phyloP scores from a whole-genome alignment of 805 yeast species.

The Myxozyma sirexii region DNA sequence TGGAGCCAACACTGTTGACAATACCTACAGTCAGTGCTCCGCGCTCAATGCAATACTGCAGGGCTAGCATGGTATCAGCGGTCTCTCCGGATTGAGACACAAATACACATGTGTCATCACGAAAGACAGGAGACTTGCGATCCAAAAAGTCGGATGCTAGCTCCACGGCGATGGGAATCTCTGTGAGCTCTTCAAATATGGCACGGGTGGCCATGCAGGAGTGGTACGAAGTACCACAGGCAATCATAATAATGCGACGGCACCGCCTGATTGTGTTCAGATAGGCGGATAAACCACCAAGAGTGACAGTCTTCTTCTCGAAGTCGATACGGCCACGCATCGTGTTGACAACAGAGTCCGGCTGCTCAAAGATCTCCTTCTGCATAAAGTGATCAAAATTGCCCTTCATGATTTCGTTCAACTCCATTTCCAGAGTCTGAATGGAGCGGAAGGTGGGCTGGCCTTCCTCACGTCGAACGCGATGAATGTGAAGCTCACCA shows the following conservation, averaged over 20 bases:
- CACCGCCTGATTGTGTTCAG: conserved; percentile 89
- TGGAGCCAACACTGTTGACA: conserved; percentile 96
- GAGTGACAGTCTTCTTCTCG: conserved; percentile 68
- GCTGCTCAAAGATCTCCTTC: conserved; percentile 98
- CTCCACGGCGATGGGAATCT: conserved; percentile 89
- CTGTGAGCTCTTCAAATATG: conserved; percentile 93
- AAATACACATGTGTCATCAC: conserved; percentile 96
- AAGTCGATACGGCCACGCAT: conserved; percentile 99
- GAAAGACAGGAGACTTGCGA: conserved; percentile 92
- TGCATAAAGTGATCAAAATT: conserved; percentile 96
- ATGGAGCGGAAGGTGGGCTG: conserved; percentile 94
- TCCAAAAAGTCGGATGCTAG: conserved; percentile 94
- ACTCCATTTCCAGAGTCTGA: conserved; percentile 94
- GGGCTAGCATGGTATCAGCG: conserved; percentile 93
- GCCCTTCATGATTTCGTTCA: conserved; percentile 98
- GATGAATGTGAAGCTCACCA: conserved; percentile 97
- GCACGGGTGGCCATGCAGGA: conserved; percentile 97
- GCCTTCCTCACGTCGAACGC: conserved; percentile 74
- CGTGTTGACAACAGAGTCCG: conserved; percentile 96
- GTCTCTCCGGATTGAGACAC: conserved; percentile 99
- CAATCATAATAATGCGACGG: conserved; percentile 95
- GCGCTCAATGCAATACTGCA: conserved; percentile 92
- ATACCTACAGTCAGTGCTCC: conserved; percentile 98
- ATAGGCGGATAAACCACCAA: conserved; percentile 88
- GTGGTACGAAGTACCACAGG: conserved; percentile 99